A percentile compares a stretch with the other conserved stretches of the same genome.
phyloP scores from a whole-genome alignment of 331 rosid species.

The Erythrophleum ivorense region DNA sequence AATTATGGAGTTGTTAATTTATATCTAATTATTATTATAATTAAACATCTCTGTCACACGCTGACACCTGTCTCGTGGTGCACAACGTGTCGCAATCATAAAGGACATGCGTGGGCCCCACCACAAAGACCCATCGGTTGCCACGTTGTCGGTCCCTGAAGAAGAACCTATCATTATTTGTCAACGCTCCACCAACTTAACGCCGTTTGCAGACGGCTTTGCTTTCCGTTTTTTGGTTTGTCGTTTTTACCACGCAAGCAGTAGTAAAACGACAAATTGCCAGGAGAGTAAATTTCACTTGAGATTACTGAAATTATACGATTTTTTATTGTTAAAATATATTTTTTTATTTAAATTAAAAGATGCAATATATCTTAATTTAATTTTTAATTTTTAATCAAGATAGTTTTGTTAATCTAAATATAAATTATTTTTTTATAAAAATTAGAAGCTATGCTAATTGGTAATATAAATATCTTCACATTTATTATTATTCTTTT shows the following conservation, averaged over 20 bases:
- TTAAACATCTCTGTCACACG: neutral
- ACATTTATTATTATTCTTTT: too few relatives aligned
- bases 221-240: neutral
- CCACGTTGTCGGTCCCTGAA: neutral
- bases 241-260: neutral
- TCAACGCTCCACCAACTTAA: slow-evolving; percentile 23
- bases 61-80: slow-evolving; percentile 10
- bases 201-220: neutral
- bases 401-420: too few relatives aligned
- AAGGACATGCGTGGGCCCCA: slow-evolving; percentile 1
- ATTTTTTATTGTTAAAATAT: too few relatives aligned
- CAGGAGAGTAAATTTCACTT: neutral
- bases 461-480: too few relatives aligned
- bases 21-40: neutral
- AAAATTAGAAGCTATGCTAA: too few relatives aligned
- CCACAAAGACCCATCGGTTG: neutral
- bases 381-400: too few relatives aligned
- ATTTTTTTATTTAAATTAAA: too few relatives aligned
- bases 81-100: slow-evolving; percentile 19
- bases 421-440: too few relatives aligned
- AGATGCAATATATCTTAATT: too few relatives aligned
- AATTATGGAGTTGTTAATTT: neutral
- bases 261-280: neutral
- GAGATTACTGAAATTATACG: too few relatives aligned
- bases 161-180: neutral